Base-by-base conservation (phyloP, 768 basidiomycete species). In the Termitomyces sp. region DNA sequence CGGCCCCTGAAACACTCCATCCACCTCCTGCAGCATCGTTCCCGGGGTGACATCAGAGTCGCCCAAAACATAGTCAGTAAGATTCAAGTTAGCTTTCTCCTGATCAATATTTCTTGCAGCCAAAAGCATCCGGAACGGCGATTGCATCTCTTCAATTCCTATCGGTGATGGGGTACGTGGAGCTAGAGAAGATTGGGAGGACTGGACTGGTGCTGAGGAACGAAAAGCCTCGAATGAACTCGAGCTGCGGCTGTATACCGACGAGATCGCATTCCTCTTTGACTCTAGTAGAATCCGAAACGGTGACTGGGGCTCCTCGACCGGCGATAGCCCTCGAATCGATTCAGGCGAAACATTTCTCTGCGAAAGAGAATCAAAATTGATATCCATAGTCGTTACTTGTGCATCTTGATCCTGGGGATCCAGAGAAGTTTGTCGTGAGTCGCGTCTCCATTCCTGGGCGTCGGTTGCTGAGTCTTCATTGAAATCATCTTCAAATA, bases 1-100 rank as follows among this genome's bases (percentile, higher is more conserved):
- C 3, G 73, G 74, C 3, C 73, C 75, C 25, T 68, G 46, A 55
- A 65, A 72, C 7, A 63, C 56, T 7, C 72, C 71, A 42, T 70
- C 56, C 1, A 67, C 61, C 50, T 68, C 41, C 56, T 73, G 47
- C 32, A 31, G 22, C 32, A 22, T 29, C 23, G 33, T 20, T 16
- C 35, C 42, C 3, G 49, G 25, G 23, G 6, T 22, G 5, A 23
- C 20, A 29, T 45, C 42, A 45, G 49, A 35, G 23, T 49, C 47
- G 18, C 39, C 45, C 2, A 35, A 9, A 32, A 31, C 25, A 48
- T 49, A 49, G 22, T 35, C 40, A 33, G 53, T 43, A 15, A 54
- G 40, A n/a, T 49, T 49, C 36, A 22, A 15, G 6, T 29, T n/a
- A 27, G 49, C 16, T 32, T 56, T 32, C n/a, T 46, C 7, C 7